A percentile compares a stretch with the other conserved stretches of the same genome.
Evolutionary conservation across 140 eudicot genomes (phyloP).

Genomic region (Stevia rebaudiana): DNA sequence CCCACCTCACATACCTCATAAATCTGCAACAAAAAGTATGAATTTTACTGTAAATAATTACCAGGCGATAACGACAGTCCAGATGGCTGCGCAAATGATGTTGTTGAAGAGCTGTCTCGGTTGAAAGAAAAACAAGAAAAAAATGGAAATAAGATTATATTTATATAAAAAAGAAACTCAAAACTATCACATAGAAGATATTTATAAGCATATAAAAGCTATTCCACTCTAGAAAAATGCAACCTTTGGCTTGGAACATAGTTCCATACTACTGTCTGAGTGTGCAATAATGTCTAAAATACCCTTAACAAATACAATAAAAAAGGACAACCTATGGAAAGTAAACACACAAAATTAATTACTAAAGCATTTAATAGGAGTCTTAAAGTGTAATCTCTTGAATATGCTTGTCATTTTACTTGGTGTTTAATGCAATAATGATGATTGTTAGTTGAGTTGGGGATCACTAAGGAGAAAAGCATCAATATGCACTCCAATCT

Average conservation of each 20-base stretch:
- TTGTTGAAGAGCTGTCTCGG: constrained; percentile 58
- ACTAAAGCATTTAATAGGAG: background rate
- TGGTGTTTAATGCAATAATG: background rate
- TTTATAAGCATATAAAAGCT: background rate
- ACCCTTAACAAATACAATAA: background rate
- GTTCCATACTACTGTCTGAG: background rate
- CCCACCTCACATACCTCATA: constrained; percentile 5
- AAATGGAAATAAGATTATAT: background rate
- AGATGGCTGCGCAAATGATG: constrained; percentile 99
- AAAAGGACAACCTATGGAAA: background rate
- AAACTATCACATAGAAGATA: background rate
- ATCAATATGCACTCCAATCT: background rate
- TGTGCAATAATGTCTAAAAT: background rate
- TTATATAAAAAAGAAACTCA: background rate
- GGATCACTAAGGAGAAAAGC: background rate
- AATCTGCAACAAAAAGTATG: background rate
- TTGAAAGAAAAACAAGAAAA: background rate
- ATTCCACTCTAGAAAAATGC: background rate
- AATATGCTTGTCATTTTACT: background rate
- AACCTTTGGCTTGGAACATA: background rate
- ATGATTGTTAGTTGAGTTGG: background rate
- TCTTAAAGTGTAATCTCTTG: background rate
- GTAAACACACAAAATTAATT: background rate
- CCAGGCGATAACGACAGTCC: constrained; percentile 88
- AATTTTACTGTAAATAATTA: constrained; percentile 26